Percentiles rank a stretch among this genome's conserved stretches.
Evolutionary conservation across 106 monocot genomes (phyloP).

Genomic region (Alisma plantagoaquatica): DNA sequence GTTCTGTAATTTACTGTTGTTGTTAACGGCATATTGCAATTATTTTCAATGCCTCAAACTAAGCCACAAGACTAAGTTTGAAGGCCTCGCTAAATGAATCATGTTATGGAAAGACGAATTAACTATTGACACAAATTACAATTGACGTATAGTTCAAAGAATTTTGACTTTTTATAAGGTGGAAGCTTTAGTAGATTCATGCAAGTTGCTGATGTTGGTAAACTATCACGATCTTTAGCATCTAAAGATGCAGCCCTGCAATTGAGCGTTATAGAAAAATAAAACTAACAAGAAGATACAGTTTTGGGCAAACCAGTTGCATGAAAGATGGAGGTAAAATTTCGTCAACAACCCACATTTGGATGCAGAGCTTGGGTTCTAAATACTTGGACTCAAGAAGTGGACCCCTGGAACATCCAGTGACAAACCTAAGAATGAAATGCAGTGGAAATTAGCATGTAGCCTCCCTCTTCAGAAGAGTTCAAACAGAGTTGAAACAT

Average conservation of each 20-base stretch:
- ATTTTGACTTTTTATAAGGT: constrained; percentile 58
- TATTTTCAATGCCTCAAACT: too few species aligned
- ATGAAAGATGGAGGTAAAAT: background rate
- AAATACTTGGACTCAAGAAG: constrained; percentile 93
- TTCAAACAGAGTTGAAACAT: too few species aligned
- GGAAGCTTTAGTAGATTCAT: constrained; percentile 98
- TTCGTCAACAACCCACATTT: constrained; percentile 49
- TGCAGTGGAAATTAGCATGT: background rate
- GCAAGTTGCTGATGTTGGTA: constrained; percentile 95
- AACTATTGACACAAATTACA: too few species aligned
- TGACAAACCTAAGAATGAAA: constrained; percentile 64
- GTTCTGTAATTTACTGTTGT: too few species aligned
- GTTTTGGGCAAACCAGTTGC: background rate
- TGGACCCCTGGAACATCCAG: constrained; percentile 95
- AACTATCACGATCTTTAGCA: constrained; percentile 44
- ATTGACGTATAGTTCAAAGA: too few species aligned
- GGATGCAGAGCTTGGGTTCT: constrained; percentile 94
- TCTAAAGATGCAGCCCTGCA: constrained; percentile 56
- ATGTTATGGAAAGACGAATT: too few species aligned
- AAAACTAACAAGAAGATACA: background rate
- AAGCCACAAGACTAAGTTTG: too few species aligned
- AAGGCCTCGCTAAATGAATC: too few species aligned
- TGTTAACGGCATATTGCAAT: too few species aligned
- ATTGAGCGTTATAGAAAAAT: background rate
- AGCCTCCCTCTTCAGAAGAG: too few species aligned